Conservation (phyloP, 768 basidiomycete genomes). For the Psilocybe cubensis region DNA sequence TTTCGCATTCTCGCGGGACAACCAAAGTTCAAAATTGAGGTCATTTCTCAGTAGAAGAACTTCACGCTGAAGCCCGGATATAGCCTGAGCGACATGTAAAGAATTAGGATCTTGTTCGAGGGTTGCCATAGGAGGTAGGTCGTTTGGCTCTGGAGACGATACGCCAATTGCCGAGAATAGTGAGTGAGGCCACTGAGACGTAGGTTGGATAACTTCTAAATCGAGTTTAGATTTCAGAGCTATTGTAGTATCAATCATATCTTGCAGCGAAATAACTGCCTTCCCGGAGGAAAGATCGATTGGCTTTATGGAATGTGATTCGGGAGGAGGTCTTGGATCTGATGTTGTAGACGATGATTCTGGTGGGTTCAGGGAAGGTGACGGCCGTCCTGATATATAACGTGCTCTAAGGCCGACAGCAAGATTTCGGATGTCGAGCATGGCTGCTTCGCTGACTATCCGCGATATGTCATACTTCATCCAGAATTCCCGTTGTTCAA, state of each 20-base stretch:
- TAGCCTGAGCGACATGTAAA: constrained; percentile 60
- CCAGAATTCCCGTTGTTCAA: constrained; percentile 71
- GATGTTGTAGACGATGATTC: constrained; percentile 1
- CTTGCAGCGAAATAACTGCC: constrained; percentile 63
- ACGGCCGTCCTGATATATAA: constrained; percentile 18
- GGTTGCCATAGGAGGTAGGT: constrained; percentile 5
- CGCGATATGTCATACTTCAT: constrained; percentile 59
- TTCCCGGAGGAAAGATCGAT: constrained; percentile 41
- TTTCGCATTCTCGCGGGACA: constrained; percentile 78
- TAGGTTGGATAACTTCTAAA: constrained; percentile 58
- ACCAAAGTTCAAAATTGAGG: constrained; percentile 85
- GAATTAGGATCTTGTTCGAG: constrained; percentile 35
- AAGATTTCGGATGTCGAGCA: constrained; percentile 66
- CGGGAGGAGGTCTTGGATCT: neutral
- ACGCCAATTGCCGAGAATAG: constrained; percentile 38
- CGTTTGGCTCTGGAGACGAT: constrained; percentile 15
- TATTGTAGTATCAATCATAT: constrained; percentile 75
- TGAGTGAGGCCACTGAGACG: constrained; percentile 53
- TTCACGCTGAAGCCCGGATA: constrained; percentile 76
- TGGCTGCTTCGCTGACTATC: constrained; percentile 68
- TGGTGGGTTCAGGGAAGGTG: constrained; percentile 1
- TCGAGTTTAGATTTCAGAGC: constrained; percentile 74
- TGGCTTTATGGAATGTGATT: constrained; percentile 32
- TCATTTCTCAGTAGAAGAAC: constrained; percentile 76
- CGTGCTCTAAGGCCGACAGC: constrained; percentile 50